Evolutionary conservation across 106 monocot species (phyloP).

Genomic region (Allium sativum): DNA sequence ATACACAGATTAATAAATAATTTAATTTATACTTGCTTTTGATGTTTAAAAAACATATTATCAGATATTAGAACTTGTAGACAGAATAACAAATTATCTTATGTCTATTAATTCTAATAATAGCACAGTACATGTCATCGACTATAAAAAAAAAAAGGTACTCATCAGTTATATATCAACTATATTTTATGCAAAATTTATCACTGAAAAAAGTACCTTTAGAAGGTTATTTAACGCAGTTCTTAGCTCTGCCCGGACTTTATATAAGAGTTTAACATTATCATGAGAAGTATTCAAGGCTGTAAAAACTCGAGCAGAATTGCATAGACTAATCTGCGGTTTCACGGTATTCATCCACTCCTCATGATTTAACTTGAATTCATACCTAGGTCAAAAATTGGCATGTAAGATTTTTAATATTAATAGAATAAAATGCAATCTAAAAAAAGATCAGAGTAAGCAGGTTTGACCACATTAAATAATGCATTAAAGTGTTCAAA

Average conservation of each 20-base stretch:
- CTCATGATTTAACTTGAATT: slow-evolving; percentile 80
- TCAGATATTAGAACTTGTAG: too few species aligned
- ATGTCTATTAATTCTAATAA: too few species aligned
- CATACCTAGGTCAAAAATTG: slow-evolving; percentile 39
- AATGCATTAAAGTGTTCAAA: not conserved
- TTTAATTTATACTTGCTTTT: too few species aligned
- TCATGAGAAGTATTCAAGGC: slow-evolving; percentile 52
- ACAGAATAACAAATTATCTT: too few species aligned
- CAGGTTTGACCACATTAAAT: not conserved
- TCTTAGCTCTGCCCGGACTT: slow-evolving; percentile 67
- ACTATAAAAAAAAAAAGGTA: too few species aligned
- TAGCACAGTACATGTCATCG: too few species aligned
- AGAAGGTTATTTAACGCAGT: slow-evolving; percentile 66
- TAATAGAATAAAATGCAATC: too few species aligned
- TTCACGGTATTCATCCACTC: slow-evolving; percentile 77
- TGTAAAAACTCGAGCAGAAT: slow-evolving; percentile 53
- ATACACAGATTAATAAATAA: not conserved
- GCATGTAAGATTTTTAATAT: too few species aligned
- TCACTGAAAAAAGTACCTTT: slow-evolving; percentile 40
- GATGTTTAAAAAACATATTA: too few species aligned
- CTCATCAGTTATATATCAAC: too few species aligned
- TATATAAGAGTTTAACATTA: slow-evolving; percentile 74
- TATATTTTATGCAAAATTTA: too few species aligned
- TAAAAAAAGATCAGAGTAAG: too few species aligned
- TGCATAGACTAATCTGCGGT: slow-evolving; percentile 52